Percentiles rank a stretch among this genome's conserved stretches.
These are phyloP conservation scores for Phalaenopsis hybrid DNA, from an alignment of 116 monocot genomes.

Conservation along the genomic window DNA sequence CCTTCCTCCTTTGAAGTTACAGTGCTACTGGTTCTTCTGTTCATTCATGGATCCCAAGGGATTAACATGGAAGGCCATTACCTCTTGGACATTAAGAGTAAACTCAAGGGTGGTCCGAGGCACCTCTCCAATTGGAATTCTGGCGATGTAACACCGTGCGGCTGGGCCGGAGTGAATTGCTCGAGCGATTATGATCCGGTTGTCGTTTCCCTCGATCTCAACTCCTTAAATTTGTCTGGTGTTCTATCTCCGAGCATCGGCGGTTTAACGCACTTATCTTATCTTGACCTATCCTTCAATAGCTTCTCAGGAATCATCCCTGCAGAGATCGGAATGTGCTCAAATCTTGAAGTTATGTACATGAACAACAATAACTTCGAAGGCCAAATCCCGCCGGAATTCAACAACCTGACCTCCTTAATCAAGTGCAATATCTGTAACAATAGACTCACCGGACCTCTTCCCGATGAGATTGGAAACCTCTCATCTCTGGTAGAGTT, in stretches of 20 bases:
- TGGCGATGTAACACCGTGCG: conserved; percentile 55
- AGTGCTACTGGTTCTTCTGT: conserved; percentile 25
- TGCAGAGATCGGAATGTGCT: conserved; percentile 62
- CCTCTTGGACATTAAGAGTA: conserved; percentile 56
- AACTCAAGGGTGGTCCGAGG: conserved; percentile 34
- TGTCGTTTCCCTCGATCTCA: conserved; percentile 57
- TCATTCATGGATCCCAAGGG: conserved; percentile 20
- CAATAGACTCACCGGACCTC: conserved; percentile 60
- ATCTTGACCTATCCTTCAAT: conserved; percentile 72
- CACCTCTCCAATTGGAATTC: conserved; percentile 58
- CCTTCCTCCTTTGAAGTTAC: neutral
- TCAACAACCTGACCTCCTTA: conserved; percentile 51
- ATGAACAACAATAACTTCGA: conserved; percentile 68
- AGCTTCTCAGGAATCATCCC: conserved; percentile 62
- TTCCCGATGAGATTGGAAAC: conserved; percentile 79
- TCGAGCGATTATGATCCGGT: conserved; percentile 27
- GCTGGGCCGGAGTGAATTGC: conserved; percentile 79
- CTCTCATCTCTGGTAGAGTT: conserved; percentile 52
- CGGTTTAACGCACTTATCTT: conserved; percentile 34
- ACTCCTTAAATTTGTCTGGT: conserved; percentile 64
- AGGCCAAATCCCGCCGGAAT: conserved; percentile 56
- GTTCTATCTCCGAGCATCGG: conserved; percentile 59
- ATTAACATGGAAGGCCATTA: conserved; percentile 62
- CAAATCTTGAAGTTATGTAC: conserved; percentile 36
- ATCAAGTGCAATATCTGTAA: conserved; percentile 57